Evolutionary conservation across 2,329 filamentous ascomycete genomes (phyloP).

Genomic region (Aspergillus sp.): DNA sequence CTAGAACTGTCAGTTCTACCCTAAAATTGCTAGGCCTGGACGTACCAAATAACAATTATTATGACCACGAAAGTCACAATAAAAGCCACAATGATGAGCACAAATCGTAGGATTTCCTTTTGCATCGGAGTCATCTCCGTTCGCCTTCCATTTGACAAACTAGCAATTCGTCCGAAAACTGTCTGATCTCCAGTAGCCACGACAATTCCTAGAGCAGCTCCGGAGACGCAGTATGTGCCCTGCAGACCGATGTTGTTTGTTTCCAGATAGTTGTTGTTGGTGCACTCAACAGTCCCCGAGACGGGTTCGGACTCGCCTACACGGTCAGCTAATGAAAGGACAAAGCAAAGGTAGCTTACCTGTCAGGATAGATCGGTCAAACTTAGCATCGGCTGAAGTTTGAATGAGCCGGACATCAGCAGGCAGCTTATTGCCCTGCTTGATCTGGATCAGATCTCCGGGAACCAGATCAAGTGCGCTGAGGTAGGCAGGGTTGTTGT

Average conservation of each 20-base stretch:
- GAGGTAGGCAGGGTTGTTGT: constrained; percentile 57
- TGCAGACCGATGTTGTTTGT: constrained; percentile 76
- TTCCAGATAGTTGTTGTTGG: constrained; percentile 75
- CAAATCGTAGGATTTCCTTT: constrained; percentile 74
- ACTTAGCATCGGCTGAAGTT: constrained; percentile 69
- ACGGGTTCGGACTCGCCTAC: constrained; percentile 71
- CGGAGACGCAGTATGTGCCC: constrained; percentile 77
- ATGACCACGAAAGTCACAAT: constrained; percentile 61
- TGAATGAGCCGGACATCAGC: constrained; percentile 74
- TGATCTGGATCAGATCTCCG: constrained; percentile 70
- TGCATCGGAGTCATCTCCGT: constrained; percentile 71
- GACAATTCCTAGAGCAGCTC: constrained; percentile 68
- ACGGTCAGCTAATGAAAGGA: not conserved
- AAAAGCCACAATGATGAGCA: constrained; percentile 69
- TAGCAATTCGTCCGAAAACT: constrained; percentile 76
- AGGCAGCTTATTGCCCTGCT: constrained; percentile 73
- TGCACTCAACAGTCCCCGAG: constrained; percentile 66
- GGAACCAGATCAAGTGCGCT: constrained; percentile 68
- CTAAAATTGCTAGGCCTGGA: not conserved
- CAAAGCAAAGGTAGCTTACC: constrained; percentile 44
- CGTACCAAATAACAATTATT: constrained; percentile 68
- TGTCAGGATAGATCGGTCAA: constrained; percentile 75
- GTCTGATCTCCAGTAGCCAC: constrained; percentile 74
- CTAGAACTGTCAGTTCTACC: constrained; percentile 40
- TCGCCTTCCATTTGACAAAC: constrained; percentile 71